Conservation (phyloP, 192 early-diverging fungal species). For the Backusella psychrophila region DNA sequence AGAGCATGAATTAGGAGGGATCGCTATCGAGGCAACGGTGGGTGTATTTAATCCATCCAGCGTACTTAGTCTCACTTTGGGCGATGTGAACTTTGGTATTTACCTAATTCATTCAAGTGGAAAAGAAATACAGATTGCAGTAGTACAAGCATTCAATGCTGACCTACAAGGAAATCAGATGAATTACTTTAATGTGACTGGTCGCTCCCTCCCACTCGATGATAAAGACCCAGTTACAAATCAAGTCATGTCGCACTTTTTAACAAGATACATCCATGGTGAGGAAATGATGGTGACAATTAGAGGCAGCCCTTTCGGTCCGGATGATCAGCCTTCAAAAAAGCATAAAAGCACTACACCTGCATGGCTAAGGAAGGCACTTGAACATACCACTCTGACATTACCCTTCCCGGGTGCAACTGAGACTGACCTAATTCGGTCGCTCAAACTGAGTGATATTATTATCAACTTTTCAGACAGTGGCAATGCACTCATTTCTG, state of each 20-base stretch:
- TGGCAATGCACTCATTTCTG: constrained; percentile 25
- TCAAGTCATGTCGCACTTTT: constrained; percentile 17
- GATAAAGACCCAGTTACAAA: constrained; percentile 3
- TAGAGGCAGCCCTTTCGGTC: constrained; percentile 23
- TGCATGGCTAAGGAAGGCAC: constrained; percentile 28
- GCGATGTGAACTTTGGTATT: constrained; percentile 39
- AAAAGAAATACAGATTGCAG: constrained; percentile 28
- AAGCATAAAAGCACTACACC: constrained; percentile 2
- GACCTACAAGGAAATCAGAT: constrained; percentile 19
- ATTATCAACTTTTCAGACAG: constrained; percentile 33
- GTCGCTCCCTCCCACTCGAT: constrained; percentile 20
- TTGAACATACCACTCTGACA: constrained; percentile 14
- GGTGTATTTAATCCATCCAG: constrained; percentile 37
- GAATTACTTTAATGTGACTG: constrained; percentile 31
- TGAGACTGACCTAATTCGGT: constrained; percentile 30
- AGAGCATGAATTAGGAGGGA: constrained; percentile 31
- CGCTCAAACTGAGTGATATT: constrained; percentile 22
- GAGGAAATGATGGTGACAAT: constrained; percentile 22
- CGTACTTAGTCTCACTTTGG: constrained; percentile 27
- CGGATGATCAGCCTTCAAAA: constrained; percentile 14
- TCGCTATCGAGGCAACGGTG: constrained; percentile 15
- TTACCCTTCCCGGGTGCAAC: constrained; percentile 36
- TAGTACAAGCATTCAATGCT: constrained; percentile 27
- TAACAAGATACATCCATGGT: constrained; percentile 31
- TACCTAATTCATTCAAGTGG: constrained; percentile 15